These are phyloP conservation scores for Paramecium sonneborni DNA, from an alignment of 73 alveolate species.

Conservation along the genomic window DNA sequence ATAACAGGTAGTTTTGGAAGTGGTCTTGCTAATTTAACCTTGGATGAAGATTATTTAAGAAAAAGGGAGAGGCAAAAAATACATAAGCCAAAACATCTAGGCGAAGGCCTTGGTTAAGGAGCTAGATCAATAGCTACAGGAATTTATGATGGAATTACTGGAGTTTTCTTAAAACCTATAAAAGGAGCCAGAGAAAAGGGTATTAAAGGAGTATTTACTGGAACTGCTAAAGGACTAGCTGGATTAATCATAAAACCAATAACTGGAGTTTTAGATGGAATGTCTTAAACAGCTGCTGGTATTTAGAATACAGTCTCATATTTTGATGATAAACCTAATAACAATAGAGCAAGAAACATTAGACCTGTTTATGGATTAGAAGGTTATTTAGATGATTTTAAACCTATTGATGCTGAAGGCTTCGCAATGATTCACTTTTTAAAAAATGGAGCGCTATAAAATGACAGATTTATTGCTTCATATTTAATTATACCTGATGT, in stretches of 20 bases:
- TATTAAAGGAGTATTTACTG: constrained; percentile 37
- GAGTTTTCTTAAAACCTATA: constrained; percentile 55
- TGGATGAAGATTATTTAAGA: constrained; percentile 59
- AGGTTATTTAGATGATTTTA: constrained; percentile 43
- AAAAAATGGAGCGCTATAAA: not conserved
- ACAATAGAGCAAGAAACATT: constrained; percentile 42
- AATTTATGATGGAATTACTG: constrained; percentile 45
- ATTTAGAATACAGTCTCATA: constrained; percentile 16
- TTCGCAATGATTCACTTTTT: constrained; percentile 26
- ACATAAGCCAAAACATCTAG: constrained; percentile 30
- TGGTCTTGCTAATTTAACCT: constrained; percentile 35
- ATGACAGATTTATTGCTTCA: constrained; percentile 2
- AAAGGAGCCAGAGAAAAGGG: constrained; percentile 60
- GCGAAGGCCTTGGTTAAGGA: constrained; percentile 32
- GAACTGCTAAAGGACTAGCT: constrained; percentile 52
- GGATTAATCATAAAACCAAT: constrained; percentile 61
- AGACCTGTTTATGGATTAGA: constrained; percentile 62
- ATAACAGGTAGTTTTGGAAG: constrained; percentile 56
- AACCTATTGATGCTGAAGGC: constrained; percentile 46
- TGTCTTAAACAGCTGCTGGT: constrained; percentile 54
- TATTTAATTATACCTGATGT: not conserved
- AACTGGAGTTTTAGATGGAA: constrained; percentile 61
- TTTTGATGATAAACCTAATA: constrained; percentile 61
- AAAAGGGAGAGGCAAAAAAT: constrained; percentile 46
- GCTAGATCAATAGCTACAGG: constrained; percentile 16